Evolutionary conservation across 345 rosid genomes (phyloP).

Genomic region (Melaleuca alternifolia): DNA sequence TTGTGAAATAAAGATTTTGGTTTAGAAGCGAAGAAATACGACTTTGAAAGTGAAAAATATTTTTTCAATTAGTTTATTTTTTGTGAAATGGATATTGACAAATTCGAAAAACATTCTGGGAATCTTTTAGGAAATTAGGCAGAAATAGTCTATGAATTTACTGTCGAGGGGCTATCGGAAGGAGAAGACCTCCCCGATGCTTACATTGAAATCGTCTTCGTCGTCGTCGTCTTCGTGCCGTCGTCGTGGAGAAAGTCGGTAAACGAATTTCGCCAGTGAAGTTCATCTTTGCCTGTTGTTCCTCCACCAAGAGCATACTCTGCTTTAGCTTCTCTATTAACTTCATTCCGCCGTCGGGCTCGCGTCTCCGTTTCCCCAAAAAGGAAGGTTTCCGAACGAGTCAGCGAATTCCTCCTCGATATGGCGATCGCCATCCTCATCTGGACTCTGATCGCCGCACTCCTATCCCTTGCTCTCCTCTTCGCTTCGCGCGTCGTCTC

Average conservation of each 20-base stretch:
- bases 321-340: background rate
- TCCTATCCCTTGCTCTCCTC: conserved; percentile 24
- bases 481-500: conserved; percentile 24
- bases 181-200: background rate
- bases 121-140: too few species aligned
- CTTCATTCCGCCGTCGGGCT: background rate
- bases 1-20: too few species aligned
- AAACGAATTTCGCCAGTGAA: background rate
- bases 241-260: background rate
- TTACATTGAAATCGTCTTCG: background rate
- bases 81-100: too few species aligned
- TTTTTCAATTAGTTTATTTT: too few species aligned
- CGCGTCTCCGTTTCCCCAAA: background rate
- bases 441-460: conserved; percentile 19
- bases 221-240: background rate
- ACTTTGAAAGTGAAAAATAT: too few species aligned
- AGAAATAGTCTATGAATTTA: too few species aligned
- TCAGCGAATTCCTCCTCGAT: background rate
- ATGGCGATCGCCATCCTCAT: conserved; percentile 33
- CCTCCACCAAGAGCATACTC: background rate
- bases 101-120: too few species aligned
- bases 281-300: background rate
- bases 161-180: background rate
- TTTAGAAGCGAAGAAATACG: too few species aligned
- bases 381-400: background rate